These are phyloP conservation scores for Collybiopsis luxurians DNA, from an alignment of 768 basidiomycete species.

Conservation along the genomic window DNA sequence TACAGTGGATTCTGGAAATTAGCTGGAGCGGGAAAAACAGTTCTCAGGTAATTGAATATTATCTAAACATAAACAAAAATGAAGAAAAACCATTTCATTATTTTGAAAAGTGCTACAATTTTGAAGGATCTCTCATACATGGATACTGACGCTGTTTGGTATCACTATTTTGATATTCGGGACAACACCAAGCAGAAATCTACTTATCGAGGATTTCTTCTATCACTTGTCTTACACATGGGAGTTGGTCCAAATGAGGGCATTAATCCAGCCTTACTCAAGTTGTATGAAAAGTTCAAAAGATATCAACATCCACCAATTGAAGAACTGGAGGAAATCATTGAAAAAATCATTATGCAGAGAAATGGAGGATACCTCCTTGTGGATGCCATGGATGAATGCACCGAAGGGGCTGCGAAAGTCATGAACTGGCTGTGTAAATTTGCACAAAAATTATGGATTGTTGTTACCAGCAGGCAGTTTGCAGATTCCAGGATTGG, in stretches of 20 bases:
- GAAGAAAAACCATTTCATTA: no score
- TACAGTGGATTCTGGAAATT: no score
- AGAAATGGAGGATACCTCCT: neutral
- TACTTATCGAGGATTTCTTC: neutral
- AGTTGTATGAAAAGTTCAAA: no score
- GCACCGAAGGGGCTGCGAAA: neutral
- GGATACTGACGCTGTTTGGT: no score
- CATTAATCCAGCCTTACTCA: no score
- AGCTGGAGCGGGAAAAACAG: no score
- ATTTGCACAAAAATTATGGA: neutral
- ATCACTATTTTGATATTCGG: conserved; percentile 3
- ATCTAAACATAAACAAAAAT: no score
- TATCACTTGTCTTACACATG: no score
- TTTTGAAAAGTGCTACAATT: neutral
- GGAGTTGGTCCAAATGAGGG: no score
- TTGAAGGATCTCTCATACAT: neutral
- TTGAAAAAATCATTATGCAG: neutral
- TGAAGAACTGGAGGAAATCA: neutral
- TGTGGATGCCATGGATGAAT: conserved; percentile 1
- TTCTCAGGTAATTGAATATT: no score
- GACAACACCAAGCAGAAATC: neutral
- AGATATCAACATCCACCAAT: no score
- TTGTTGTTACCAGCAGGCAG: neutral
- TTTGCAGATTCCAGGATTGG: neutral
- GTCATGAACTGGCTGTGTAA: neutral